Conservation (phyloP, 257 asterid genomes). For the Nicotiana benthamiana region DNA sequence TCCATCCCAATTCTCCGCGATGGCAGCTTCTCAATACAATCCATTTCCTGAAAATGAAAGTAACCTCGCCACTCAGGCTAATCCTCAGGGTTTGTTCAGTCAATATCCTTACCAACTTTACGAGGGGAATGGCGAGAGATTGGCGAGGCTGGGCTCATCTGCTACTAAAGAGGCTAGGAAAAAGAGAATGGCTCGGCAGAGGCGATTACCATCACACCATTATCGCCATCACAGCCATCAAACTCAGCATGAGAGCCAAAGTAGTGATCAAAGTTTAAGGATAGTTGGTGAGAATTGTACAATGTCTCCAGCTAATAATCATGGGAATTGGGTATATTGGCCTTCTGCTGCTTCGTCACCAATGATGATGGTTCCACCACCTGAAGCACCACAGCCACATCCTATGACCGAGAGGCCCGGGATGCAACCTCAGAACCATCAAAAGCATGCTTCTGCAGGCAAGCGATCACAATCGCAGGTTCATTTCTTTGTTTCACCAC, state of each 20-base stretch:
- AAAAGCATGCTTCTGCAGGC: constrained; percentile 24
- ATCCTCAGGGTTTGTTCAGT: constrained; percentile 23
- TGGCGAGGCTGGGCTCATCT: constrained; percentile 44
- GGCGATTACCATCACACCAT: constrained; percentile 38
- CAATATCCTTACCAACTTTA: constrained; percentile 34
- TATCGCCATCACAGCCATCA: constrained; percentile 22
- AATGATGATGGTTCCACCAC: constrained; percentile 9
- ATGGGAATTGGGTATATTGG: constrained; percentile 50
- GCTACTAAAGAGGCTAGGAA: constrained; percentile 90
- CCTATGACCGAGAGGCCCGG: constrained; percentile 14
- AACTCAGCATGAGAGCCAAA: constrained; percentile 6
- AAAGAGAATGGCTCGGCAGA: constrained; percentile 87
- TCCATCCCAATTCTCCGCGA: constrained; percentile 21
- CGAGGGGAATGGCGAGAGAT: constrained; percentile 44
- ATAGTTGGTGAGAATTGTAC: constrained; percentile 14
- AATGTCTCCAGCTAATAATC: constrained; percentile 6
- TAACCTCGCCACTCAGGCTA: not conserved
- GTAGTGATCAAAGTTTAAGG: not conserved
- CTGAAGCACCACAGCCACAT: not conserved
- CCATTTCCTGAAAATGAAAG: constrained; percentile 24
- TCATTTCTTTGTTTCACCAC: not conserved
- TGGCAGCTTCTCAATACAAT: constrained; percentile 28
- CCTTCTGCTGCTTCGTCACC: constrained; percentile 22
- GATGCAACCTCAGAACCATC: constrained; percentile 27
- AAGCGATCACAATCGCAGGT: constrained; percentile 18